phyloP scores from a whole-genome alignment of 192 early-diverging fungal species.

The Linnemannia zychae region DNA sequence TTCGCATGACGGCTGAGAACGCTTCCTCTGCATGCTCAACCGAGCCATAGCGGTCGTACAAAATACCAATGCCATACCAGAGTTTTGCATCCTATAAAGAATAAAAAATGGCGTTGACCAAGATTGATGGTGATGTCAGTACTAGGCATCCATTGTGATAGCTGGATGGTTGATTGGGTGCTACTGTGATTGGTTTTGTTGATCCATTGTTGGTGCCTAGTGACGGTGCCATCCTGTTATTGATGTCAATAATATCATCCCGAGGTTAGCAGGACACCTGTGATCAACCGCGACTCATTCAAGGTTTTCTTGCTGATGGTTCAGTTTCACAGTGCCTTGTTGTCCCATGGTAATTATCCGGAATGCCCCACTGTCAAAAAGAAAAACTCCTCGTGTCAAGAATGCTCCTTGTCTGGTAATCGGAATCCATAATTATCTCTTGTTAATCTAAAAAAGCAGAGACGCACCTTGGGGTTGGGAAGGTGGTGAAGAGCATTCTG shows the following conservation, averaged over 20 bases:
- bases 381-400: background rate
- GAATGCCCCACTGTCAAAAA: background rate
- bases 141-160: background rate
- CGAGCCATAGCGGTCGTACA: constrained; percentile 97
- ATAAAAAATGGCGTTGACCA: background rate
- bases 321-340: background rate
- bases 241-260: background rate
- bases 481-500: constrained; percentile 96
- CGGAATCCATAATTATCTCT: background rate
- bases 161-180: background rate
- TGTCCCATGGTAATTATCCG: background rate
- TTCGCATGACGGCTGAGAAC: constrained; percentile 92
- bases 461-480: constrained; percentile 85
- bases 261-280: background rate
- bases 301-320: background rate
- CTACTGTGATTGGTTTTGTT: too few species aligned
- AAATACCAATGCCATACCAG: constrained; percentile 99
- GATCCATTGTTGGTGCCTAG: background rate
- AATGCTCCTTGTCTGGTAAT: background rate
- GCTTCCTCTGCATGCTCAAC: constrained; percentile 98
- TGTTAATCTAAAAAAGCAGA: background rate
- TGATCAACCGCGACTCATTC: background rate
- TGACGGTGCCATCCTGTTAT: background rate
- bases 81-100: constrained; percentile 89
- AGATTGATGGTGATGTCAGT: background rate